Conservation (phyloP, 495 filamentous ascomycete species). For the Neurospora tetraspora region DNA sequence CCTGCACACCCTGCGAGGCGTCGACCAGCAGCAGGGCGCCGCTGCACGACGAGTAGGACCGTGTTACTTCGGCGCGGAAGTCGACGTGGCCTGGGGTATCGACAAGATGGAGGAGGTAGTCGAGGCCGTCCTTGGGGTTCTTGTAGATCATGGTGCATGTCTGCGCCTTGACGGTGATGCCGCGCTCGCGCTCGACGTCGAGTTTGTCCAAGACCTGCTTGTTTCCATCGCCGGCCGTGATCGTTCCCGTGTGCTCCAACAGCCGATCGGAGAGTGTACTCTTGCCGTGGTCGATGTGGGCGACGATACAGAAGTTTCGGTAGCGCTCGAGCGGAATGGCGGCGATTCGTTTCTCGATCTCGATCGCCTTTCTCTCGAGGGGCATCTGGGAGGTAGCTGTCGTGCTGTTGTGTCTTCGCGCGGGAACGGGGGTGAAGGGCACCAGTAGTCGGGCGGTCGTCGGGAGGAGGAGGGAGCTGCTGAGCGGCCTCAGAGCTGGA, state of each 20-base stretch:
- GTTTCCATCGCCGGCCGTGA: slow-evolving; percentile 65
- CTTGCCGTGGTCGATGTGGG: slow-evolving; percentile 98
- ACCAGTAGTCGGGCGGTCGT: background rate
- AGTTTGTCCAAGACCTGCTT: slow-evolving; percentile 96
- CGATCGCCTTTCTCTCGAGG: slow-evolving; percentile 17
- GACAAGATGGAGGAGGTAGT: slow-evolving; percentile 90
- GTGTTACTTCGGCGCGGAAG: slow-evolving; percentile 81
- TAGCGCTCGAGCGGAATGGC: slow-evolving; percentile 85
- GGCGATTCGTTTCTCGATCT: slow-evolving; percentile 72
- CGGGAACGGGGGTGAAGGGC: background rate
- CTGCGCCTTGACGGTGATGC: slow-evolving; percentile 98
- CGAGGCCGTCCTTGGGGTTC: slow-evolving; percentile 52
- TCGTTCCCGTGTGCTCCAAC: slow-evolving; percentile 91
- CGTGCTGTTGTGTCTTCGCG: background rate
- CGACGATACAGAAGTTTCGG: slow-evolving; percentile 96
- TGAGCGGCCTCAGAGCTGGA: background rate
- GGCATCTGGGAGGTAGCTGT: background rate
- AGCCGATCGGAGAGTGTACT: slow-evolving; percentile 86
- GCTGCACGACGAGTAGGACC: slow-evolving; percentile 91
- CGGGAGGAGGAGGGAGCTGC: background rate
- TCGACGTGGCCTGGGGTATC: slow-evolving; percentile 98
- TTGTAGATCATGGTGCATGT: slow-evolving; percentile 97
- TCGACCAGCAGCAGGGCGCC: slow-evolving; percentile 89
- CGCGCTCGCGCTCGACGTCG: slow-evolving; percentile 89
- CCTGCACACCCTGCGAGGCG: slow-evolving; percentile 85